Evolutionary conservation across 1,139 yeast species (phyloP), one percentile per base, ranked within the genome.

Genomic region (Pichia cactophila): DNA sequence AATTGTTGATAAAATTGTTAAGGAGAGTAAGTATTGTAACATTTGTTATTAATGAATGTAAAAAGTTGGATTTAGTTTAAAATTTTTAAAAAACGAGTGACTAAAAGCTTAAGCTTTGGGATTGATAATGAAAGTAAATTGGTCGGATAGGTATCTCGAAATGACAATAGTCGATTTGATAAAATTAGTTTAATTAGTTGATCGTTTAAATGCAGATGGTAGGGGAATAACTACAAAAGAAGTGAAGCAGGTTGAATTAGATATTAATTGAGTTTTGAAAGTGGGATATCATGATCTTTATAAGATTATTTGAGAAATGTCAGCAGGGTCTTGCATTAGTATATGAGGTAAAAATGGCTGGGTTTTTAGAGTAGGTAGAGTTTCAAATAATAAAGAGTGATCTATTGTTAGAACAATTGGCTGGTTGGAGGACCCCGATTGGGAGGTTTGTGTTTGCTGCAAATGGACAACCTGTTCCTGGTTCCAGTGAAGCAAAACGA

Each of bases 1-100:
- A n/a, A 40, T 14, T 26, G 42, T 26, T 29, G 42, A 26, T 14
- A 29, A 28, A 8, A 40, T 40, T 12, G n/a, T 12, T 33, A 44
- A 16, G 5, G 47, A 44, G 7, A 26, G 36, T 40, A 44, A 40
- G 17, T 33, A 44, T 37, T 44, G 26, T 20, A 38, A 38, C 41
- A 38, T 38, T 14, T 38, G 26, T 38, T 17, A 23, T 17, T 41
- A 38, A 38, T 38, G 41, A 38, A 17, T 38, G 41, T 38, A 38
- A 20, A 38, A 14, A 38, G 41, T 38, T 38, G 41, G 41, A 38
- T 14, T 38, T 17, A 8, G 14, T 16, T 16, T 23, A 23, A 43
- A 20, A 23, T 23, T 23, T 23, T 23, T 23, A 23, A 23, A 23
- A 23, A 23, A 36, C 23, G 43, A 41, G 28, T 28, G 43, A 31